Conservation (phyloP, 805 yeast species). For the Pichia kluyveri region DNA sequence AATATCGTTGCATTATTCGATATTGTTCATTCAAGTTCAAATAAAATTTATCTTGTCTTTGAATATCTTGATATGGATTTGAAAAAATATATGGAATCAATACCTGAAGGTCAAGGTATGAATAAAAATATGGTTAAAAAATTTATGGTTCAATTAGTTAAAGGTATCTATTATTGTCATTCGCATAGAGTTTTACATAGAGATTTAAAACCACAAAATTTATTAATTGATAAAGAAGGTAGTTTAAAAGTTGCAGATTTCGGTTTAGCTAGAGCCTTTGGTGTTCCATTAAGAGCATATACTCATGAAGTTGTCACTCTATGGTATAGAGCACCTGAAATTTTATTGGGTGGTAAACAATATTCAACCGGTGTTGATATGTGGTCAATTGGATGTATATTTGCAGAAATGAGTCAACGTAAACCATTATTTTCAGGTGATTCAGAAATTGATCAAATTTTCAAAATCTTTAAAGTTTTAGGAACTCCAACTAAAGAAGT, state of each 20-base stretch:
- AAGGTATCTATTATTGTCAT: conserved; percentile 90
- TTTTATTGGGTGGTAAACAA: conserved; percentile 90
- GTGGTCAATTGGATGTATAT: conserved; percentile 98
- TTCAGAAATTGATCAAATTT: conserved; percentile 94
- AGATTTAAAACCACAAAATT: conserved; percentile 93
- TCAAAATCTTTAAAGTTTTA: conserved; percentile 81
- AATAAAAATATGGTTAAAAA: conserved; percentile 87
- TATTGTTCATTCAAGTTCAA: conserved; percentile 90
- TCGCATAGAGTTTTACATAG: conserved; percentile 90
- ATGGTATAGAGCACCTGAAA: conserved; percentile 98
- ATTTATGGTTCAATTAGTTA: conserved; percentile 85
- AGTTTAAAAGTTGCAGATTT: conserved; percentile 86
- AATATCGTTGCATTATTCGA: conserved; percentile 87
- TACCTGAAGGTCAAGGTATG: conserved; percentile 83
- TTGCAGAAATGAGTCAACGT: conserved; percentile 96
- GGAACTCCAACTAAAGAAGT: conserved; percentile 91
- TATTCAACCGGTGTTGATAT: conserved; percentile 97
- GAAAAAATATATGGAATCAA: conserved; percentile 93
- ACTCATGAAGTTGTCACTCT: conserved; percentile 97
- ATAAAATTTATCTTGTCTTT: conserved; percentile 85
- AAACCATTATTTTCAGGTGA: conserved; percentile 96
- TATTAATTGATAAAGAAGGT: conserved; percentile 91
- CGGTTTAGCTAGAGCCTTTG: conserved; percentile 95
- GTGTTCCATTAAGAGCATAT: conserved; percentile 92
- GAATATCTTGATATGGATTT: conserved; percentile 91